Conservation (phyloP, 805 yeast species). For the Blastobotrys attinorum region DNA sequence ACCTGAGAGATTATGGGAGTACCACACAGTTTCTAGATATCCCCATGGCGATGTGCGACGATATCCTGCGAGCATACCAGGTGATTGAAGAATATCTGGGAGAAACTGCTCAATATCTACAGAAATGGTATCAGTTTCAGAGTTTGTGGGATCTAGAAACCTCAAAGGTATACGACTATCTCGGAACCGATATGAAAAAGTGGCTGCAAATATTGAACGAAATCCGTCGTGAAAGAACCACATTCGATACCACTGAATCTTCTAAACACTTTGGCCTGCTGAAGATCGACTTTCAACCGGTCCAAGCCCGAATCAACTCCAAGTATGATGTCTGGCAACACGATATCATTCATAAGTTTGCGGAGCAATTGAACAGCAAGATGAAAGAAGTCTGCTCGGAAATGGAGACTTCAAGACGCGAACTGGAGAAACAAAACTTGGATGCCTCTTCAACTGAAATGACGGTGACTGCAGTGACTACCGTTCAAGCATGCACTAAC, state of each 20-base stretch:
- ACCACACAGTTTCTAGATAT: constrained; percentile 8
- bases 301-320: constrained; percentile 43
- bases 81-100: constrained; percentile 30
- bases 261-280: constrained; percentile 35
- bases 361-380: constrained; percentile 29
- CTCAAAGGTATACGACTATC: constrained; percentile 31
- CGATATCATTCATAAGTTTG: constrained; percentile 35
- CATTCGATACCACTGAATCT: constrained; percentile 46
- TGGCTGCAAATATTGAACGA: constrained; percentile 47
- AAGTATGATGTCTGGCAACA: constrained; percentile 56
- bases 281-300: constrained; percentile 41
- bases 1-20: background rate
- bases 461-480: constrained; percentile 33
- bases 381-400: constrained; percentile 28
- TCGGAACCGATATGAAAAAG: constrained; percentile 30
- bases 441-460: constrained; percentile 34
- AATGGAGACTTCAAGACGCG: constrained; percentile 29
- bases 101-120: constrained; percentile 32
- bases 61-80: constrained; percentile 20
- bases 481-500: constrained; percentile 30
- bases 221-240: constrained; percentile 34
- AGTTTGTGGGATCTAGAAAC: constrained; percentile 50
- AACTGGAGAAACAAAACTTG: constrained; percentile 31
- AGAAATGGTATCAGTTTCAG: constrained; percentile 50
- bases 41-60: constrained; percentile 5